Percentiles rank a stretch among this genome's conserved stretches.
Conservation (phyloP, 129 eudicot species). For the Ambrosia trifida region DNA sequence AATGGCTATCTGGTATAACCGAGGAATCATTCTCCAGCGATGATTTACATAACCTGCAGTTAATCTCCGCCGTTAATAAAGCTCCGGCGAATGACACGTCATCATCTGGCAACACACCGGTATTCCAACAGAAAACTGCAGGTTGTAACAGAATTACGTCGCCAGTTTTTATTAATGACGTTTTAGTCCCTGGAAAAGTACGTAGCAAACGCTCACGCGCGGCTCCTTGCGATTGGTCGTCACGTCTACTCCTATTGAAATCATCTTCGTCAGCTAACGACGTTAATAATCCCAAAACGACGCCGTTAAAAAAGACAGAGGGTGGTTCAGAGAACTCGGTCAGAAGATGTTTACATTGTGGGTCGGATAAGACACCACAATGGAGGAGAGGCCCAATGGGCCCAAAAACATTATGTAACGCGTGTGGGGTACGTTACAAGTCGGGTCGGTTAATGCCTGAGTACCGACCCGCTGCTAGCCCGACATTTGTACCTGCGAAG, state of each 20-base stretch:
- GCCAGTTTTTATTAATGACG: constrained; percentile 57
- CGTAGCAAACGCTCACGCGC: constrained; percentile 98
- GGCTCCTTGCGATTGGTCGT: constrained; percentile 91
- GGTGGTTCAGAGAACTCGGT: constrained; percentile 35
- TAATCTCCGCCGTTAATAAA: constrained; percentile 44
- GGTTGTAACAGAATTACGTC: constrained; percentile 38
- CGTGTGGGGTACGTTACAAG: constrained; percentile 94
- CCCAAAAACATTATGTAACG: constrained; percentile 88
- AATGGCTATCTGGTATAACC: constrained; percentile 89
- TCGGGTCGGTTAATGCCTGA: constrained; percentile 96
- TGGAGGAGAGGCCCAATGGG: constrained; percentile 99
- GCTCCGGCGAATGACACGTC: constrained; percentile 41
- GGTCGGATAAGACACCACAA: constrained; percentile 93
- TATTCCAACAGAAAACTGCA: constrained; percentile 35
- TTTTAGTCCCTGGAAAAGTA: constrained; percentile 78
- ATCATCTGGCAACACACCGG: constrained; percentile 26
- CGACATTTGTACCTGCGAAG: constrained; percentile 70
- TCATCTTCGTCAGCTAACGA: constrained; percentile 24
- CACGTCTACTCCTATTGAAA: constrained; percentile 65
- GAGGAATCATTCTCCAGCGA: constrained; percentile 94
- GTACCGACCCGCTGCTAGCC: constrained; percentile 95
- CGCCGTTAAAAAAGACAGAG: constrained; percentile 35
- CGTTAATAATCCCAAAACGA: constrained; percentile 16
- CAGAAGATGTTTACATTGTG: constrained; percentile 85
- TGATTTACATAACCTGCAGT: constrained; percentile 56